Base-by-base conservation (phyloP, 2,329 filamentous ascomycete genomes). In the Aspergillus thermomutatus region DNA sequence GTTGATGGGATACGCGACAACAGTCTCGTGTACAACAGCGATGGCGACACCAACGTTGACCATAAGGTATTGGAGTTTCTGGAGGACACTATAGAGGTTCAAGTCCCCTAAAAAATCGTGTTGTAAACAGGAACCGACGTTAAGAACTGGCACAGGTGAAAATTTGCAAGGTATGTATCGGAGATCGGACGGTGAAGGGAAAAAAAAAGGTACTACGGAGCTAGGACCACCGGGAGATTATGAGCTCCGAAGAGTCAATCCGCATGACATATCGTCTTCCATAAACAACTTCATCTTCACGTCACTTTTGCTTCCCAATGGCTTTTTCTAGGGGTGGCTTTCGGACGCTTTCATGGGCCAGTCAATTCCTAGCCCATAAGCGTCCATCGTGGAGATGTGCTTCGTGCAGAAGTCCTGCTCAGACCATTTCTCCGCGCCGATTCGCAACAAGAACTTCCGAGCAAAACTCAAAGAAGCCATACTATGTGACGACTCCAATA, bases 401-500 rank as follows among this genome's bases (percentile, higher is more conserved):
- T 26, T 60, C 68, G 14, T 69, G 67, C 64, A 66, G 61, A 58
- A 59, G 64, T 60, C 60, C 62, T 27, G 50, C 58, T 49, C 48
- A 57, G 48, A 52, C 56, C 8, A 55, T 57, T 50, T 60, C 65
- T 55, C 67, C 64, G 34, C 67, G 70, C 55, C 64, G 64, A 55
- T 64, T 69, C 60, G 69, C 71, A 59, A 70, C 71, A 43, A 63
- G 62, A 19, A 54, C 71, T 49, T 52, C 57, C 25, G 54, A 61
- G 31, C 57, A 55, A 49, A 56, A 54, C 41, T 54, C 63, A 3
- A 73, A 77, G 59, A 97, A 97, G 78, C 92, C 93, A 8, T 97
- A 88, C 79, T 99, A 97, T 80, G 82, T 96, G 68, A 97, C 94
- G 4, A 95, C 92, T 8, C 94, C 94, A 2, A 99, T 99, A 57